Conservation (phyloP, 352 stramenopile species). For the Phytophthora cryptogea region DNA sequence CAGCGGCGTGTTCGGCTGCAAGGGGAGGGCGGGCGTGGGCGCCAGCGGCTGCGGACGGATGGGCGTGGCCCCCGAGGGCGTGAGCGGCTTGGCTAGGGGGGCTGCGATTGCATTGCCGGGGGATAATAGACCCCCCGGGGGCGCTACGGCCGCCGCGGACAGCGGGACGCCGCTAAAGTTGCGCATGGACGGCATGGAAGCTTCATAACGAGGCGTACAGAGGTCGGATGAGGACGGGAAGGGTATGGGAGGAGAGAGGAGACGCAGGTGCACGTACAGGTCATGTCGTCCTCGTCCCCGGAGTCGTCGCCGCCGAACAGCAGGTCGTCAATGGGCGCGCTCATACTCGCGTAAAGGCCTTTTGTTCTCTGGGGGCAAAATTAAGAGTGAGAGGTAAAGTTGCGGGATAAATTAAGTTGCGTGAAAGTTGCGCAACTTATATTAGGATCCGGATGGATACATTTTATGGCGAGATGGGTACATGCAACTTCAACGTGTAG, state of each 20-base stretch:
- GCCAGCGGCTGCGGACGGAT: slow-evolving; percentile 23
- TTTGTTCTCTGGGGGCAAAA: slow-evolving; percentile 23
- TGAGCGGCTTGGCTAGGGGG: slow-evolving; percentile 17
- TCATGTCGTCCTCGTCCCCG: slow-evolving; percentile 77
- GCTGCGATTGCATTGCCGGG: slow-evolving; percentile 1
- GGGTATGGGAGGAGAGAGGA: slow-evolving; percentile 2
- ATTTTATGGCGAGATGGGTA: not conserved
- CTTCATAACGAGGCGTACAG: slow-evolving; percentile 14
- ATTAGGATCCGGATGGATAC: too few relatives aligned
- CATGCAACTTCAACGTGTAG: too few relatives aligned
- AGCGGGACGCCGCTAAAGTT: slow-evolving; percentile 42
- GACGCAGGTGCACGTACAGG: slow-evolving; percentile 42
- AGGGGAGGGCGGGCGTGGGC: slow-evolving; percentile 6
- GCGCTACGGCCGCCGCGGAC: slow-evolving; percentile 22
- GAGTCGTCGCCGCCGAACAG: slow-evolving; percentile 85
- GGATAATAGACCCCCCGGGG: slow-evolving; percentile 31
- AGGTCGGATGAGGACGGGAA: slow-evolving; percentile 17
- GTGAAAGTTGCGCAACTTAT: too few relatives aligned
- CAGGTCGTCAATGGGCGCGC: slow-evolving; percentile 83
- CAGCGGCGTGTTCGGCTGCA: not conserved
- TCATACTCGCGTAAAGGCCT: slow-evolving; percentile 59
- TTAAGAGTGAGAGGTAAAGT: slow-evolving; percentile 12
- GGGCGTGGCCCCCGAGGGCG: slow-evolving; percentile 13
- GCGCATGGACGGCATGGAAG: slow-evolving; percentile 39
- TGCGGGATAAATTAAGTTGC: not conserved